Percentiles rank a stretch among this genome's conserved stretches.
phyloP scores from a whole-genome alignment of 805 yeast genomes.

The Saturnispora hagleri region DNA sequence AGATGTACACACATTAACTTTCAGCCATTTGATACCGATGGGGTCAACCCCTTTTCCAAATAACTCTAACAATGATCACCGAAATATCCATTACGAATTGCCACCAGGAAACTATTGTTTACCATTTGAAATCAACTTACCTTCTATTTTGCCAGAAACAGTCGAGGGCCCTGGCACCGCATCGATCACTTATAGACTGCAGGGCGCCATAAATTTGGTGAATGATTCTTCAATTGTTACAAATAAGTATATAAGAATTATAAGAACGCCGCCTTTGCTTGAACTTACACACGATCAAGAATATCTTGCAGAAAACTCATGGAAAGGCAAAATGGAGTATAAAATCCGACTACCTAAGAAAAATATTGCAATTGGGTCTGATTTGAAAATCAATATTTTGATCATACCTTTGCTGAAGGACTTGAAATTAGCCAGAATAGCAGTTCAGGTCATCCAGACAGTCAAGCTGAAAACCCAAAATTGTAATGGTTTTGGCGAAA shows the following conservation, averaged over 20 bases:
- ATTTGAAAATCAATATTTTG: slow-evolving; percentile 32
- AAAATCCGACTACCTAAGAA: slow-evolving; percentile 34
- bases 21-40: slow-evolving; percentile 11
- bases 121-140: slow-evolving; percentile 37
- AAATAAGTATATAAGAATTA: slow-evolving; percentile 33
- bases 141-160: slow-evolving; percentile 40
- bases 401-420: slow-evolving; percentile 42
- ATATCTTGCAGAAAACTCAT: slow-evolving; percentile 38
- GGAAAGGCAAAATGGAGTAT: slow-evolving; percentile 47
- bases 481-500: slow-evolving; percentile 17
- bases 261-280: slow-evolving; percentile 35
- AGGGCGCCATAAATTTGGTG: slow-evolving; percentile 14
- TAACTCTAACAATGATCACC: slow-evolving; percentile 4
- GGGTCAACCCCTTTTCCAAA: slow-evolving; percentile 30
- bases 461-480: slow-evolving; percentile 17
- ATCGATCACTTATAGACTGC: slow-evolving; percentile 34
- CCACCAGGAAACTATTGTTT: slow-evolving; percentile 45
- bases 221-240: background rate
- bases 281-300: slow-evolving; percentile 33
- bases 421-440: slow-evolving; percentile 29
- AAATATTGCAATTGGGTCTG: slow-evolving; percentile 40
- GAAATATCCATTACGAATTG: slow-evolving; percentile 25
- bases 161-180: slow-evolving; percentile 41
- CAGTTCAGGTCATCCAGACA: slow-evolving; percentile 28
- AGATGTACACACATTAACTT: background rate